phyloP scores from a whole-genome alignment of 495 filamentous ascomycete genomes.

The Trichoderma asperelloides region DNA sequence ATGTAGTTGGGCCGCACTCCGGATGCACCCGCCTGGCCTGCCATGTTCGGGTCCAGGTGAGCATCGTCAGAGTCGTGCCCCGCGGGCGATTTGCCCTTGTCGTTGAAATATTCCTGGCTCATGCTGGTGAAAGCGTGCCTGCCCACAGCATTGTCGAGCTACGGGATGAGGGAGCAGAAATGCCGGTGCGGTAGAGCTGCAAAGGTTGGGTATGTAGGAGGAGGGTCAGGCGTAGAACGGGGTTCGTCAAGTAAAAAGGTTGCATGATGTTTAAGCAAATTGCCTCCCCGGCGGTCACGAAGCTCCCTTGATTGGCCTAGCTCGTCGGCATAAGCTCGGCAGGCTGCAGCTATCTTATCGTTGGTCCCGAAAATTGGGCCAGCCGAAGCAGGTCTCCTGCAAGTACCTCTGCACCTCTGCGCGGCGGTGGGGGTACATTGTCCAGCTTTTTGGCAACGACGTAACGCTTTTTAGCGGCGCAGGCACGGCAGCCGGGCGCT shows the following conservation, averaged over 20 bases:
- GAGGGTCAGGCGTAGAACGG: constrained; percentile 7
- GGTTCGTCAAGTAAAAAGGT: constrained; percentile 7
- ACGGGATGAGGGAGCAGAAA: constrained; percentile 1
- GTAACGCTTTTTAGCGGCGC: neutral
- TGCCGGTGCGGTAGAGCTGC: neutral
- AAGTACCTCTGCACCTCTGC: neutral
- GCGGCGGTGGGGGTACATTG: neutral
- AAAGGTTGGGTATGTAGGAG: neutral
- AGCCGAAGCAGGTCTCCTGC: neutral
- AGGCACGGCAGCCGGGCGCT: neutral
- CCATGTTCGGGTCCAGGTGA: constrained; percentile 11
- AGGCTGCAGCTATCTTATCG: constrained; percentile 3
- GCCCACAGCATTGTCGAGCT: constrained; percentile 8
- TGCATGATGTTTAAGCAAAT: constrained; percentile 8
- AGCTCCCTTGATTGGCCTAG: neutral
- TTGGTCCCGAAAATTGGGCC: neutral
- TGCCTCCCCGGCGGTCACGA: neutral
- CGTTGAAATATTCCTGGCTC: constrained; percentile 63
- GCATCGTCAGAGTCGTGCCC: constrained; percentile 16
- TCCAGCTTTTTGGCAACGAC: neutral
- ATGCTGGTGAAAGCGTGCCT: constrained; percentile 34
- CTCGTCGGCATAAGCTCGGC: neutral
- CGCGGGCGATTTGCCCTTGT: constrained; percentile 29
- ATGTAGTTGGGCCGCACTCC: constrained; percentile 56
- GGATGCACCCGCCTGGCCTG: constrained; percentile 9